Evolutionary conservation across 2,329 filamentous ascomycete species (phyloP).

Genomic region (Sporothrix brunneoviolacea): DNA sequence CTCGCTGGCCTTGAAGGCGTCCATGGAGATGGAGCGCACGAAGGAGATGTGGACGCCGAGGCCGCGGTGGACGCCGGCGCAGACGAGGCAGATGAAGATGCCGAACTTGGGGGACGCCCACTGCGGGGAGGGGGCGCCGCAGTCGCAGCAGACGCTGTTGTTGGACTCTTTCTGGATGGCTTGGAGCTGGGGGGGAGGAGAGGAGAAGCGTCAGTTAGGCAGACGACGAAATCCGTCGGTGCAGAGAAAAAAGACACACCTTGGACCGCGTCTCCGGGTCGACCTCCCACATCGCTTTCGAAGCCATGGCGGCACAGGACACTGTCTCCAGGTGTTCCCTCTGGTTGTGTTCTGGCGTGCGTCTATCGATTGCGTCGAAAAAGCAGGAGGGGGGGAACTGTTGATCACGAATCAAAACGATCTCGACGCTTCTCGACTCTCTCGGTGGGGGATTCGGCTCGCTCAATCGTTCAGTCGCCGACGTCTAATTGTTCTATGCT

Average conservation of each 20-base stretch:
- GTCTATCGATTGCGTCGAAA: too few species aligned
- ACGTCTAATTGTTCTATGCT: too few species aligned
- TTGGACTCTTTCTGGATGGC: slow-evolving; percentile 84
- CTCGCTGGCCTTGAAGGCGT: slow-evolving; percentile 90
- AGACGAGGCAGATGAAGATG: slow-evolving; percentile 96
- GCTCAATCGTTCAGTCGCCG: too few species aligned
- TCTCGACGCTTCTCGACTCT: too few species aligned
- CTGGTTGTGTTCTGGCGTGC: too few species aligned
- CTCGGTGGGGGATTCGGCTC: too few species aligned
- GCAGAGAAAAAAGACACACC: slow-evolving; percentile 42
- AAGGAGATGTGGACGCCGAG: slow-evolving; percentile 98
- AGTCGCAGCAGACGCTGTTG: slow-evolving; percentile 92
- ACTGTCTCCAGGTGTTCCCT: too few species aligned
- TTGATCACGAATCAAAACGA: too few species aligned
- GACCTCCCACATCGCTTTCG: slow-evolving; percentile 94
- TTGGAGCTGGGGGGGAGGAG: slow-evolving; percentile 57
- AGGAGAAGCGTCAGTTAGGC: neutral
- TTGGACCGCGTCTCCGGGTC: slow-evolving; percentile 96
- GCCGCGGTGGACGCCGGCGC: slow-evolving; percentile 88
- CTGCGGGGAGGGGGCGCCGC: slow-evolving; percentile 90
- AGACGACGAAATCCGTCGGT: neutral
- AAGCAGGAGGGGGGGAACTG: too few species aligned
- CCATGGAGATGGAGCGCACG: slow-evolving; percentile 96
- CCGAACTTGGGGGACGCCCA: slow-evolving; percentile 98
- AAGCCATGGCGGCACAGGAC: slow-evolving; percentile 41